Evolutionary conservation across 139 green algal species (phyloP).

Genomic region (Closterium sp.): DNA sequence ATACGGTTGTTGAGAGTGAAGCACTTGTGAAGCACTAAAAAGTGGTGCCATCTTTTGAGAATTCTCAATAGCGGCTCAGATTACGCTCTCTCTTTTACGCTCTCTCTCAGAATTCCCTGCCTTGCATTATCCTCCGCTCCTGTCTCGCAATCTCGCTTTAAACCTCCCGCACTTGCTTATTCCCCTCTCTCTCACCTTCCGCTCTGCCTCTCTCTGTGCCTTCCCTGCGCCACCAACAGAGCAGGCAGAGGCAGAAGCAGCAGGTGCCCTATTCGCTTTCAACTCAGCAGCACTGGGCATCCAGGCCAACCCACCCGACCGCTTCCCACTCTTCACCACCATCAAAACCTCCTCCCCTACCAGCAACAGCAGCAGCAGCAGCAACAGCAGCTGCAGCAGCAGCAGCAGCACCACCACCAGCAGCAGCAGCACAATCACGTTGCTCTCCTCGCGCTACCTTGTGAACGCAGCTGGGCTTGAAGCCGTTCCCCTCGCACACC

Average conservation of each 20-base stretch:
- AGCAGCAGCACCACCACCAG: not conserved
- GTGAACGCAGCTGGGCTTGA: conserved; percentile 37
- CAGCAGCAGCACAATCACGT: not conserved
- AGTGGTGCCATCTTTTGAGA: no score
- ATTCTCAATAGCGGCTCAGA: no score
- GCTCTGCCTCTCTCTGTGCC: not conserved
- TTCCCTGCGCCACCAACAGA: not conserved
- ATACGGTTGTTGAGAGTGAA: no score
- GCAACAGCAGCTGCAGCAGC: no score
- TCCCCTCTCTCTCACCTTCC: not conserved
- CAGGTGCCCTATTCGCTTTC: conserved; percentile 28
- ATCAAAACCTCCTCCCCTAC: not conserved
- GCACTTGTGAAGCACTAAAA: no score
- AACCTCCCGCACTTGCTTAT: no score
- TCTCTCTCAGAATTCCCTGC: no score
- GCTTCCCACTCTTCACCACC: not conserved
- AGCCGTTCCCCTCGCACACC: conserved; percentile 4
- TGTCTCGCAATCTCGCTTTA: no score
- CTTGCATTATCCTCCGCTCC: no score
- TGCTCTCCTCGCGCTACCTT: not conserved
- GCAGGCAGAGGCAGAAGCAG: conserved; percentile 34
- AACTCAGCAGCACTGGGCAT: conserved; percentile 16
- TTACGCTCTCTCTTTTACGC: no score
- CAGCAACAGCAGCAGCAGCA: not conserved
- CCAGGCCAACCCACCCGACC: not conserved